A percentile compares a stretch with the other conserved stretches of the same genome.
These are phyloP conservation scores for Brachypodium distachyon DNA, from an alignment of 202 grass and related monocot genomes.

Conservation along the genomic window DNA sequence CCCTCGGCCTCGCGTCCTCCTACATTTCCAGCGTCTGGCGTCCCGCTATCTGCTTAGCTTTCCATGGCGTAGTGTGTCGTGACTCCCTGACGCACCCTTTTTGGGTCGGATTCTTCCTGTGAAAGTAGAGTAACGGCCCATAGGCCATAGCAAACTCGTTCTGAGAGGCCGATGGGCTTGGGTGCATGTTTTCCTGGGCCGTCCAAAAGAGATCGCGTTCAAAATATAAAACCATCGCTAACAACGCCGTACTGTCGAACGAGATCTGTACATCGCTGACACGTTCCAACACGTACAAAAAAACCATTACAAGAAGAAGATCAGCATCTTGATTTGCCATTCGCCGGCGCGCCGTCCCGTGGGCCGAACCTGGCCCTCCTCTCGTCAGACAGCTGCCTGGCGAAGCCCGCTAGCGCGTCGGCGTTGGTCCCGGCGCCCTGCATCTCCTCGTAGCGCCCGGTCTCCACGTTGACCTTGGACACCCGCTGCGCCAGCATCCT, in stretches of 20 bases:
- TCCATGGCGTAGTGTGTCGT: too few relatives aligned
- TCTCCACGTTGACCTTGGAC: conserved; percentile 30
- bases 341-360: background rate
- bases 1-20: too few relatives aligned
- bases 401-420: conserved; percentile 21
- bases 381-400: conserved; percentile 26
- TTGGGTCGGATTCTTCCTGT: too few relatives aligned
- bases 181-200: too few relatives aligned
- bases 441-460: conserved; percentile 11
- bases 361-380: background rate
- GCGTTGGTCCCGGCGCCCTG: conserved; percentile 16
- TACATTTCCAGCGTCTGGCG: too few relatives aligned
- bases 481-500: conserved; percentile 29
- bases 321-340: background rate
- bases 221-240: background rate
- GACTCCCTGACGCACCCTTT: too few relatives aligned
- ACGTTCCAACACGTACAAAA: background rate
- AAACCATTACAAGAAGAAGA: background rate
- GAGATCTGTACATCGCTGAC: background rate
- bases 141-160: too few relatives aligned
- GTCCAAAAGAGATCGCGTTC: too few relatives aligned
- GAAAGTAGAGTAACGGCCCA: too few relatives aligned
- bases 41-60: too few relatives aligned
- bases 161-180: too few relatives aligned
- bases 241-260: too few relatives aligned